Evolutionary conservation across 768 basidiomycete genomes (phyloP).

Genomic region (Sporobolomyces roseus): DNA sequence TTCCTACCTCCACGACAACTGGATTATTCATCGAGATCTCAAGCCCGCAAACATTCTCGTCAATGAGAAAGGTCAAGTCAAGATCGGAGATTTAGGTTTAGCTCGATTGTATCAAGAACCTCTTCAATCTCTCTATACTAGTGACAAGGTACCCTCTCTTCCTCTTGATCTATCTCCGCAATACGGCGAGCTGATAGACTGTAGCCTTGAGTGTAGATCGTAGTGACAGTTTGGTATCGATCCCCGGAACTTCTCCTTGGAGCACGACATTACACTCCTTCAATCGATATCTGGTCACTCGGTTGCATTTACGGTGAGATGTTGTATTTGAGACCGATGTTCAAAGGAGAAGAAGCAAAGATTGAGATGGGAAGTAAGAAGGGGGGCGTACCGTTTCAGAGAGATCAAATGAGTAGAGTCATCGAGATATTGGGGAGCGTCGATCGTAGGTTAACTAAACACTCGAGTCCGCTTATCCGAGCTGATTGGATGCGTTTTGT

Average conservation of each 20-base stretch:
- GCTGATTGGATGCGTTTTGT: background rate
- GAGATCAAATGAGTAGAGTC: slow-evolving; percentile 92
- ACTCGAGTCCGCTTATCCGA: too few relatives aligned
- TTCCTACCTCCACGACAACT: slow-evolving; percentile 86
- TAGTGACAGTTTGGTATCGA: slow-evolving; percentile 99
- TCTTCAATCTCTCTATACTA: slow-evolving; percentile 81
- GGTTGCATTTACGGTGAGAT: slow-evolving; percentile 97
- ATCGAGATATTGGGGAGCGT: slow-evolving; percentile 90
- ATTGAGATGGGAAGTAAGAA: slow-evolving; percentile 74
- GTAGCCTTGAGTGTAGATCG: slow-evolving; percentile 52
- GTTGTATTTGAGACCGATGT: slow-evolving; percentile 87
- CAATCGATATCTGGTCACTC: slow-evolving; percentile 92
- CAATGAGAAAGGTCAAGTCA: slow-evolving; percentile 78
- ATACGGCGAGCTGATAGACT: too few relatives aligned
- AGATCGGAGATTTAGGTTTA: slow-evolving; percentile 96
- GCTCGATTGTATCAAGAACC: slow-evolving; percentile 88
- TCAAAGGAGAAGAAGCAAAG: slow-evolving; percentile 99
- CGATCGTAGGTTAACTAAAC: slow-evolving; percentile 57
- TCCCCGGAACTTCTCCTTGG: slow-evolving; percentile 94
- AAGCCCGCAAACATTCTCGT: slow-evolving; percentile 99
- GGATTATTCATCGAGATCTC: slow-evolving; percentile 93
- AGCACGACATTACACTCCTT: slow-evolving; percentile 94
- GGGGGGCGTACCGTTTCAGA: slow-evolving; percentile 85
- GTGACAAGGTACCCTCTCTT: slow-evolving; percentile 90
- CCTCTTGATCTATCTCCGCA: too few relatives aligned